Evolutionary conservation across 495 filamentous ascomycete species (phyloP).

Genomic region (Massariosphaeria phaeospora): DNA sequence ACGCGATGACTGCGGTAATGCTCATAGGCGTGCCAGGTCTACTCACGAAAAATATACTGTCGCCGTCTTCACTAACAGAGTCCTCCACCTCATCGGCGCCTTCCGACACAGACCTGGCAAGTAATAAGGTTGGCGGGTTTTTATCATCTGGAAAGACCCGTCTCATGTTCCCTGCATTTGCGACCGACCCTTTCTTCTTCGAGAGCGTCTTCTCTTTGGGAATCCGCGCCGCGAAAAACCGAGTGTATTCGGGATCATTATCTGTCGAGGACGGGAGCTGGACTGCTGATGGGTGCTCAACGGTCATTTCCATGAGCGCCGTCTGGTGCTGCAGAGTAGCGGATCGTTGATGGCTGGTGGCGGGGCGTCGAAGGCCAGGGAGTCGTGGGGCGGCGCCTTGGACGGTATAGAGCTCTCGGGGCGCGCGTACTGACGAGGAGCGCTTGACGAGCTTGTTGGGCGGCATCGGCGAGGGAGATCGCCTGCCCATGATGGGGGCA

Average conservation of each 20-base stretch:
- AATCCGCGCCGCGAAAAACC: conserved; percentile 39
- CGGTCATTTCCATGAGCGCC: conserved; percentile 24
- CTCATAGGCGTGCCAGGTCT: conserved; percentile 32
- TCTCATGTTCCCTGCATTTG: conserved; percentile 34
- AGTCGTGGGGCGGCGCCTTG: conserved; percentile 51
- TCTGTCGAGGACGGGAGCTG: background rate
- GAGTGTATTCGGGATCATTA: conserved; percentile 31
- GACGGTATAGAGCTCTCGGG: conserved; percentile 38
- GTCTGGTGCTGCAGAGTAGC: conserved; percentile 57
- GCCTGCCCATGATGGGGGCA: conserved; percentile 55
- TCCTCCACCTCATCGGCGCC: conserved; percentile 34
- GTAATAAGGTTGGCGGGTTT: conserved; percentile 35
- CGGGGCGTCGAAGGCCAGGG: conserved; percentile 65
- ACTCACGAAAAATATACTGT: conserved; percentile 34
- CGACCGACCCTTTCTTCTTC: conserved; percentile 28
- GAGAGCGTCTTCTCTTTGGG: conserved; percentile 28
- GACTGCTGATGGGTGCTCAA: conserved; percentile 25
- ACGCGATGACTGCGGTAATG: conserved; percentile 22
- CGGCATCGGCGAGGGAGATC: conserved; percentile 50
- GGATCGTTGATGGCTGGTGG: conserved; percentile 81
- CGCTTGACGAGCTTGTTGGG: conserved; percentile 88
- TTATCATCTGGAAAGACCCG: conserved; percentile 38
- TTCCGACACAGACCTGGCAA: conserved; percentile 32
- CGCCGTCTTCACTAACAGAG: conserved; percentile 27
- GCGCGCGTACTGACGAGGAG: conserved; percentile 56